Base-by-base conservation (phyloP, 805 yeast genomes). In the Nadsonia fulvescens region DNA sequence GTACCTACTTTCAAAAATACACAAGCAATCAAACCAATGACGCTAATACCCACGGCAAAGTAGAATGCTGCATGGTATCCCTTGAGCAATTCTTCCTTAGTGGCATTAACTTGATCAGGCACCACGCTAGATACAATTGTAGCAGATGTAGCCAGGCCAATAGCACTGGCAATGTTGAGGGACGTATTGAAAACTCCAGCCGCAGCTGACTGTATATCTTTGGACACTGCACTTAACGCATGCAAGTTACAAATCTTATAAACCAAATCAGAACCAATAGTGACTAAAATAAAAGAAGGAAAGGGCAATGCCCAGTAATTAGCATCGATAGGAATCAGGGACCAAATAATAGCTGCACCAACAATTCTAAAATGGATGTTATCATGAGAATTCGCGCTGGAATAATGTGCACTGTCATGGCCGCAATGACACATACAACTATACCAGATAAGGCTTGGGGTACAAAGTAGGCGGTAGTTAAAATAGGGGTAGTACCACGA, bases 171-270 rank as follows among this genome's bases (percentile, higher is more conserved):
- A 15, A 62, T 32, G 30, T 59, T 63, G 14, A 49, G 34, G 18
- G 53, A 42, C 1, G 66, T 61, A 33, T 58, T 61, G 35, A 61
- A 61, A 3, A 61, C 46, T 9, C 66, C 66, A 4, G 62, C 62
- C 4, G 66, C 67, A 8, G 61, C 38, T 24, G 61, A 51, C 31
- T 60, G 66, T 12, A 54, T 38, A 9, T 40, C 29, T 18, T 39
- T 38, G 14, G 52, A 46, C 8, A 62, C 63, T 1, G 62, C 45
- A 4, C 55, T 47, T 20, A 60, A 39, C 1, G 63, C 45, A 18
- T 55, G 52, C 39, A 61, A 41, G 30, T 57, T 61, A 14, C 54
- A 50, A 6, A 62, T 60, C 34, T 61, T 61, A 35, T 54, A 62
- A 9, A 54, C 40, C 4, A 63, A 36, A 38, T 63, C 68, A 1